Evolutionary conservation across 768 basidiomycete genomes (phyloP).

Genomic region (Amanita brunnescens): DNA sequence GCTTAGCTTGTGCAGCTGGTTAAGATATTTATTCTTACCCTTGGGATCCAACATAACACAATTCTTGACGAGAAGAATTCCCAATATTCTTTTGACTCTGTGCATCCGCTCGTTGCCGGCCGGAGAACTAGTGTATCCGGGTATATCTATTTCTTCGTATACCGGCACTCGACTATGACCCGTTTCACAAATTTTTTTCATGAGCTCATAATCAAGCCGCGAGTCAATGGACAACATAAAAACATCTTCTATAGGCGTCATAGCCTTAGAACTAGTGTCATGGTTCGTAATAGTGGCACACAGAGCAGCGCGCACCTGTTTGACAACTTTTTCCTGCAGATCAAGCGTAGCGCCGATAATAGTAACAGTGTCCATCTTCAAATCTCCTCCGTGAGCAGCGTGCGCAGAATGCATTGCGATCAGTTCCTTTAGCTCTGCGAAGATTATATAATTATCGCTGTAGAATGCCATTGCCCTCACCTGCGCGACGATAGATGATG

Average conservation of each 20-base stretch:
- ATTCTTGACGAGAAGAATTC: constrained; percentile 83
- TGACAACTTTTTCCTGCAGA: constrained; percentile 78
- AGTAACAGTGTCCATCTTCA: constrained; percentile 78
- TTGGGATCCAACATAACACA: constrained; percentile 84
- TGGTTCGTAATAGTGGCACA: neutral
- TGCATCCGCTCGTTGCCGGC: constrained; percentile 19
- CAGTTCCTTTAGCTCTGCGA: constrained; percentile 72
- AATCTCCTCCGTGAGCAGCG: constrained; percentile 72
- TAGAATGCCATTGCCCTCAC: constrained; percentile 18
- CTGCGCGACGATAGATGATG: constrained; percentile 78
- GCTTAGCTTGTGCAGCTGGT: neutral
- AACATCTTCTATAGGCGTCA: constrained; percentile 72
- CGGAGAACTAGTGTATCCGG: constrained; percentile 26
- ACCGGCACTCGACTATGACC: constrained; percentile 84
- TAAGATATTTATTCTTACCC: constrained; percentile 28
- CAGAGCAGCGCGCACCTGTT: constrained; percentile 33
- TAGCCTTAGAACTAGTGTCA: constrained; percentile 38
- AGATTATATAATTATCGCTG: neutral
- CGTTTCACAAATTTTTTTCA: constrained; percentile 67
- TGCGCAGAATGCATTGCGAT: constrained; percentile 80
- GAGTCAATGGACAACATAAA: constrained; percentile 88
- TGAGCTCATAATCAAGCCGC: constrained; percentile 69
- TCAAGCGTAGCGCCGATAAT: constrained; percentile 89
- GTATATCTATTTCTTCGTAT: constrained; percentile 66
- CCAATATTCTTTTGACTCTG: constrained; percentile 75